phyloP scores from a whole-genome alignment of 148 eudicot genomes.

The Arctostaphylos glauca region DNA sequence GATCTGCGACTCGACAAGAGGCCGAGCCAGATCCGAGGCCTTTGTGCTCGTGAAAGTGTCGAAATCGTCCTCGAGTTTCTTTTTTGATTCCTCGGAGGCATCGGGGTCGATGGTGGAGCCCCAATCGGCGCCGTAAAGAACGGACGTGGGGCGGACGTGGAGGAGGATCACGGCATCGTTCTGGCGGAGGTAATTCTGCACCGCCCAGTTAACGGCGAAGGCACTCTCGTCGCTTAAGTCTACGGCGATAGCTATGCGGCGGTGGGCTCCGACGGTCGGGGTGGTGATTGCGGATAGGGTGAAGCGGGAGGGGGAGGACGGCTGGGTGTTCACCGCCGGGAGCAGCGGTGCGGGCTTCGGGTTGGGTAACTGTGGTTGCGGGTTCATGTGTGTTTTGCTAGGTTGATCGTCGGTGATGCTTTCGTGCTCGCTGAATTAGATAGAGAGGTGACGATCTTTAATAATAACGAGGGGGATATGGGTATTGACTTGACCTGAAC shows the following conservation, averaged over 20 bases:
- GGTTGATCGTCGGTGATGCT: background rate
- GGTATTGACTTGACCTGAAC: no score
- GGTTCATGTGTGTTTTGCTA: background rate
- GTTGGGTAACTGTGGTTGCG: background rate
- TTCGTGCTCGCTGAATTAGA: background rate
- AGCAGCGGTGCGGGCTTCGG: background rate
- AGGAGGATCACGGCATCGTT: constrained; percentile 60
- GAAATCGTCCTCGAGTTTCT: constrained; percentile 47
- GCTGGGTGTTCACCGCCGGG: constrained; percentile 30
- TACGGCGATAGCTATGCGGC: constrained; percentile 59
- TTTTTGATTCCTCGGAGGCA: constrained; percentile 17
- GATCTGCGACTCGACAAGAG: constrained; percentile 38
- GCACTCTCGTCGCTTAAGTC: constrained; percentile 77
- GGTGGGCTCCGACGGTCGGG: constrained; percentile 19
- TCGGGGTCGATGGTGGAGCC: constrained; percentile 35
- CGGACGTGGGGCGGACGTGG: constrained; percentile 69
- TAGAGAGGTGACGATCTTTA: background rate
- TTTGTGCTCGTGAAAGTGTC: constrained; percentile 44
- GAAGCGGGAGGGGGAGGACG: constrained; percentile 37
- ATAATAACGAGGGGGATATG: background rate
- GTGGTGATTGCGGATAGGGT: constrained; percentile 15
- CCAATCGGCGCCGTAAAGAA: constrained; percentile 85
- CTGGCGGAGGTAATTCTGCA: constrained; percentile 62
- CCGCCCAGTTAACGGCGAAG: constrained; percentile 65
- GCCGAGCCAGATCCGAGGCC: constrained; percentile 40